Percentiles rank a stretch among this genome's conserved stretches.
Conservation (phyloP, 2,329 filamentous ascomycete species). For the Pestalotiopsis sp. region DNA sequence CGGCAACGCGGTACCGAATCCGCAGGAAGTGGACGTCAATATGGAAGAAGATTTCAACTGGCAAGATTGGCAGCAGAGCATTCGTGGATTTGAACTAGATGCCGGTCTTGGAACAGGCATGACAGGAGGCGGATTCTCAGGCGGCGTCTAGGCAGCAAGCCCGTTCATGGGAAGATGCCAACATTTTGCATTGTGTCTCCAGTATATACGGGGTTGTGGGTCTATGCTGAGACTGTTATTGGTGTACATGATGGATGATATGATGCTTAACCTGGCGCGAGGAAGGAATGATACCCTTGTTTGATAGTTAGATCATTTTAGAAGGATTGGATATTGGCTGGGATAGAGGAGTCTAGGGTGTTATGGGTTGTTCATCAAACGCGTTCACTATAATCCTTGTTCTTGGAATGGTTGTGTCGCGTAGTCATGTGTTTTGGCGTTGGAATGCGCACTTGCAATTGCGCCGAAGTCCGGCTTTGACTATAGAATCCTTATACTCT, state of each 20-base stretch:
- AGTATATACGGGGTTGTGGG: not conserved
- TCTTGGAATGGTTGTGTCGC: not conserved
- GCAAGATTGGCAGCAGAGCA: constrained; percentile 50
- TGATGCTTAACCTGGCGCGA: constrained; percentile 1
- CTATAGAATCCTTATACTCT: not conserved
- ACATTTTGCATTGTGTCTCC: not conserved
- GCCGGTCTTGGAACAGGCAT: constrained; percentile 26
- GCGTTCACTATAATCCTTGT: not conserved
- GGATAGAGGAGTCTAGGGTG: not conserved
- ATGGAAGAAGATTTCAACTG: constrained; percentile 48
- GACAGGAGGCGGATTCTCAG: constrained; percentile 28
- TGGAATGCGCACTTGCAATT: not conserved
- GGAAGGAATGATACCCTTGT: constrained; percentile 12
- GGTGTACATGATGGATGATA: not conserved
- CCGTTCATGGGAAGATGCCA: not conserved
- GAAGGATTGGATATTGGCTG: not conserved
- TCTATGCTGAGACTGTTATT: not conserved
- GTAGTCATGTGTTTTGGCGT: not conserved
- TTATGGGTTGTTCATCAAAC: not conserved
- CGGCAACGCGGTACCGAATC: constrained; percentile 15
- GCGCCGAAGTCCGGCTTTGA: not conserved
- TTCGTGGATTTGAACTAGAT: constrained; percentile 40
- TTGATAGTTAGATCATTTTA: constrained; percentile 3
- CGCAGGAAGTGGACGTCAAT: constrained; percentile 35
- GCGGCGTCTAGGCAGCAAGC: constrained; percentile 24